phyloP scores from a whole-genome alignment of 495 filamentous ascomycete species.

The Podospora bellae-mahoneyi region DNA sequence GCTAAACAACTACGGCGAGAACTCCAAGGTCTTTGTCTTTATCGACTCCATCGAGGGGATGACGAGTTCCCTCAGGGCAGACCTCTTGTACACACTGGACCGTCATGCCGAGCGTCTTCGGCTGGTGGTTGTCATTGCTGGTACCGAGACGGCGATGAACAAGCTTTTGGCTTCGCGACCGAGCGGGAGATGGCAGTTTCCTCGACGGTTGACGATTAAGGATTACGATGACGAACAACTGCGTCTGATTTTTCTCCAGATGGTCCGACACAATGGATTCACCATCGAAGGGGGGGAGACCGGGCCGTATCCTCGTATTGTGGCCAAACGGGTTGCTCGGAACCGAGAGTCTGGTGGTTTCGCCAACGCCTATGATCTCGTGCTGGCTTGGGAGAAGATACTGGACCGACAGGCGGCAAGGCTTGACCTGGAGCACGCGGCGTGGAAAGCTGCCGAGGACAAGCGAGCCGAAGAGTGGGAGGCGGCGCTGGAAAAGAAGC shows the following conservation, averaged over 20 bases:
- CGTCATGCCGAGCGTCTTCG: constrained; percentile 14
- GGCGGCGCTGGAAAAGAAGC: constrained; percentile 44
- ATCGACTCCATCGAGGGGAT: constrained; percentile 53
- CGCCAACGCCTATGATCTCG: constrained; percentile 60
- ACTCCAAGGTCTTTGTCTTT: constrained; percentile 40
- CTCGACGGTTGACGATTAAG: constrained; percentile 50
- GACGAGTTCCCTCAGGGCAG: constrained; percentile 18
- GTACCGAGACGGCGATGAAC: constrained; percentile 60
- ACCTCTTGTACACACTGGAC: constrained; percentile 3
- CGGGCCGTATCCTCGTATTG: constrained; percentile 59
- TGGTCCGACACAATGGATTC: constrained; percentile 50
- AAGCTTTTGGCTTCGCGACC: constrained; percentile 64
- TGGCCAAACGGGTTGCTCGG: constrained; percentile 51
- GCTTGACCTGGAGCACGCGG: constrained; percentile 24
- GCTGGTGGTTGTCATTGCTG: constrained; percentile 59
- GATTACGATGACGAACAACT: constrained; percentile 61
- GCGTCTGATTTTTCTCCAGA: constrained; percentile 46
- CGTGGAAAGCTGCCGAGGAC: constrained; percentile 25
- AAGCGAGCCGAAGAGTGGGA: constrained; percentile 55
- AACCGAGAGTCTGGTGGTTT: constrained; percentile 55
- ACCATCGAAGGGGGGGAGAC: constrained; percentile 51
- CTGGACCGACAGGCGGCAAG: constrained; percentile 54
- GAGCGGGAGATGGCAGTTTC: constrained; percentile 57
- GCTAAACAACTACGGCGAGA: constrained; percentile 44
- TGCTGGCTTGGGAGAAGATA: constrained; percentile 52